Evolutionary conservation across 2,329 filamentous ascomycete genomes (phyloP), one percentile per base, ranked within the genome.

Genomic region (Chalaropsis ovoidea): DNA sequence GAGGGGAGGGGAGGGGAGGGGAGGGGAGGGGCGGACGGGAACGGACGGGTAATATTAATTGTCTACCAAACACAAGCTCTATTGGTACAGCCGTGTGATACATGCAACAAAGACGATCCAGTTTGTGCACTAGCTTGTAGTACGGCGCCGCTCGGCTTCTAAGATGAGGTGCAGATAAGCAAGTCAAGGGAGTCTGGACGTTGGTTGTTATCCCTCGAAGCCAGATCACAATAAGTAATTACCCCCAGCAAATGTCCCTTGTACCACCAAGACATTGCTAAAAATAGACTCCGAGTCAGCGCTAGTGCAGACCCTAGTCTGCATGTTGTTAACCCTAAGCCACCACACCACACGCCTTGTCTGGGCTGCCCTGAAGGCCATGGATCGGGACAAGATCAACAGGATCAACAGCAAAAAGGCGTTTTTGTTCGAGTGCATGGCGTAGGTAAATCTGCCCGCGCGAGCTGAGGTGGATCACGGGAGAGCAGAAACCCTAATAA

Each of bases 51-150:
- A 58, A 58, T 58, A 58, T 58, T 35, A 58, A 2, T 31, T 22
- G 27, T n/a, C 15, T 22, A 17, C 24, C 27, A 10, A 35, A 19
- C 27, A 58, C 27, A 35, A 8, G 13, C 1, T 39, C 15, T 39
- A n/a, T 39, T 58, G 27, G 54, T 58, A 58, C 27, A 58, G 54
- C 52, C 15, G n/a, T 39, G 54, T 58, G n/a, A 35, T 39, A 58
- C 27, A 35, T 39, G 31, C 54, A 31, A 35, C 54, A 19, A 58
- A 35, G 24, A 39, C 54, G 17, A 58, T 58, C 17, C 27, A 39
- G 54, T 39, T 58, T 58, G 27, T 58, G 27, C 24, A 13, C 39
- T 58, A 8, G 54, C 13, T 13, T 39, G 54, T 58, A 39, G 22
- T n/a, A 58, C 27, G 24, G 31, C 54, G 13, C 10, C 35, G 35